These are phyloP conservation scores for Corrigiola litoralis DNA, from an alignment of 179 eudicot genomes.

Conservation along the genomic window DNA sequence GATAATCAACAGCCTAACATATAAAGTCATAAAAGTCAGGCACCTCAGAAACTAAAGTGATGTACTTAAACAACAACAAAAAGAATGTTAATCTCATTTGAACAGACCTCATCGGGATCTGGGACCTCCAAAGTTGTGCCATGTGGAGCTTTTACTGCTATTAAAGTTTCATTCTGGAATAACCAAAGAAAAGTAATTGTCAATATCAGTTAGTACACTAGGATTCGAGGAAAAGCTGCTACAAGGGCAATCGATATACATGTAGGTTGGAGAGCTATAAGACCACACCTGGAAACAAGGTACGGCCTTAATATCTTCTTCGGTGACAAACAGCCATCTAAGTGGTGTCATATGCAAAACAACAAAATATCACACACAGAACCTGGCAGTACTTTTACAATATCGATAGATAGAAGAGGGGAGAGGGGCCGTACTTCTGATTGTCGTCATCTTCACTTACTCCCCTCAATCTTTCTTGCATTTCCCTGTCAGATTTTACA, in stretches of 20 bases:
- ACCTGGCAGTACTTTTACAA: not conserved
- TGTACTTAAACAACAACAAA: not conserved
- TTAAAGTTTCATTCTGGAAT: slow-evolving; percentile 73
- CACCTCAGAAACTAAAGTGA: not conserved
- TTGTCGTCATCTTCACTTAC: slow-evolving; percentile 74
- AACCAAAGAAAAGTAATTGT: slow-evolving; percentile 10
- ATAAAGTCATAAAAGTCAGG: slow-evolving; percentile 12
- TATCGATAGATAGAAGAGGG: not conserved
- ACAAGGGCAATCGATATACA: not conserved
- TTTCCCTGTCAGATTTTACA: slow-evolving; percentile 62
- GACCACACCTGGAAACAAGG: slow-evolving; percentile 74
- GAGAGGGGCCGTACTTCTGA: slow-evolving; percentile 50
- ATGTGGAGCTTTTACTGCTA: slow-evolving; percentile 95
- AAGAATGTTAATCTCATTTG: not conserved
- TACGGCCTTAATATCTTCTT: slow-evolving; percentile 79
- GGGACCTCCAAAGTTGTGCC: slow-evolving; percentile 94
- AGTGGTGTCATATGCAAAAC: slow-evolving; percentile 11
- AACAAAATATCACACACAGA: slow-evolving; percentile 11
- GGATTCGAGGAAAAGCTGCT: slow-evolving; percentile 3
- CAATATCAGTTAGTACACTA: slow-evolving; percentile 1
- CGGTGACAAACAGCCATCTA: slow-evolving; percentile 90
- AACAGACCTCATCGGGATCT: slow-evolving; percentile 81
- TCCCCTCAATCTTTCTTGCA: slow-evolving; percentile 77
- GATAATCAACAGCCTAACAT: slow-evolving; percentile 70
- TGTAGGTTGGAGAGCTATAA: not conserved